Base-by-base conservation (phyloP, 352 stramenopile genomes). In the Pythium myriotylum region DNA sequence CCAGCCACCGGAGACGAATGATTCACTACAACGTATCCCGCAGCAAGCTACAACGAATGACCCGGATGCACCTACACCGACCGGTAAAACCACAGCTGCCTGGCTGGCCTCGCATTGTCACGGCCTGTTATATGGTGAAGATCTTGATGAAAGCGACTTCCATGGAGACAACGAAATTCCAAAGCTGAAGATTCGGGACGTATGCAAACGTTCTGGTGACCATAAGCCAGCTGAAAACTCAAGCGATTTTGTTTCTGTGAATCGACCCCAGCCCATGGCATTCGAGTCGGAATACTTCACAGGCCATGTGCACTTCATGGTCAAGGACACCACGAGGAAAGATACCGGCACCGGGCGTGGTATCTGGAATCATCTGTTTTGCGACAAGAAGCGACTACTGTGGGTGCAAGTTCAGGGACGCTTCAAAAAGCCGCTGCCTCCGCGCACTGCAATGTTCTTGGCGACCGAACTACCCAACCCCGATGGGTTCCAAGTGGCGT, bases 321-420 rank as follows among this genome's bases (percentile, higher is more conserved):
- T 79, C 52, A 79, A 57, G 46, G 55, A 43, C 47, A 67, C 12
- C 49, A 48, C 2, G 4, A 54, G 40, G 4, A n/a, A 16, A 47
- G 27, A 32, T 29, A 24, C 13, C 8, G n/a, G 14, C 0, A 23
- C 23, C 0, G 24, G 17, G 13, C 14, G 8, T n/a, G 37, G 51
- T 13, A 51, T 51, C 24, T 86, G 74, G 77, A 47, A 35, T 10
- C 67, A 70, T 4, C 46, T 82, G 13, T 86, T 86, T 43, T 62
- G 50, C 2, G 54, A 51, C 52, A 81, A 76, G 37, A 65, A 65
- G 48, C 66, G 68, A 4, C 65, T 57, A 57, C 57, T 87, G n/a
- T 78, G 73, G 59, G 61, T 93, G 22, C 81, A 89, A 32, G 45
- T 91, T 0, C 81, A 93, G 49, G 84, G 81, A 2, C 67, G 59